Evolutionary conservation across 805 yeast genomes (phyloP).

Genomic region (Ascoidea tarda): DNA sequence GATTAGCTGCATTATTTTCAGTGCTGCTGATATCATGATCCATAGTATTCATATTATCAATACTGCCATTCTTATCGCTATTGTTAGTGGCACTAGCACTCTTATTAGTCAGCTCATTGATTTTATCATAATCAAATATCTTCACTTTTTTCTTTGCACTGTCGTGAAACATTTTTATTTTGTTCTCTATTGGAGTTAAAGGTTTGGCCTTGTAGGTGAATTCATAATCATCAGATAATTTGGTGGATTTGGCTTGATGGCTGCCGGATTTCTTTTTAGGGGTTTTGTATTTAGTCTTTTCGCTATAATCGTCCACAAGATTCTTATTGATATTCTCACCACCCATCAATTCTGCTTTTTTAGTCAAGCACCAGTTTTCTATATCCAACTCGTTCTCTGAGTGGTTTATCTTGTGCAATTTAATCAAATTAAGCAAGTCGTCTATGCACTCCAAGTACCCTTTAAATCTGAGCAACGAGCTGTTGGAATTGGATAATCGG

Average conservation of each 20-base stretch:
- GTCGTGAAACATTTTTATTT: too few relatives aligned
- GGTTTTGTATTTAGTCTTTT: too few relatives aligned
- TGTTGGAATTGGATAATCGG: constrained; percentile 41
- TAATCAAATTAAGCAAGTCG: constrained; percentile 31
- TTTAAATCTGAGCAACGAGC: constrained; percentile 28
- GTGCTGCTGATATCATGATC: background rate
- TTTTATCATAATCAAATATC: too few relatives aligned
- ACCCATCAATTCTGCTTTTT: constrained; percentile 26
- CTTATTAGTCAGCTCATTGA: too few relatives aligned
- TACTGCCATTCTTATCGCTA: background rate
- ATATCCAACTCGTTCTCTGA: constrained; percentile 25
- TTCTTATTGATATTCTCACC: constrained; percentile 10
- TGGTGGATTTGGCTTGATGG: too few relatives aligned
- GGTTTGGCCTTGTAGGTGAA: too few relatives aligned
- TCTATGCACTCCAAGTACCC: constrained; percentile 53
- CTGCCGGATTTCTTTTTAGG: too few relatives aligned
- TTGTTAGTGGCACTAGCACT: background rate
- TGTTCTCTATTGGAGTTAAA: too few relatives aligned
- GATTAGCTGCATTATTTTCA: background rate
- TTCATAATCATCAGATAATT: too few relatives aligned
- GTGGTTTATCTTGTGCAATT: constrained; percentile 8
- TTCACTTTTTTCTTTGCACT: too few relatives aligned
- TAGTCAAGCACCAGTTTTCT: constrained; percentile 37
- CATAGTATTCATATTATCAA: background rate
- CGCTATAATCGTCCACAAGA: background rate